Evolutionary conservation across 169 alveolate species (phyloP), one percentile per base, ranked within the genome.

Genomic region (Babesia caballi): DNA sequence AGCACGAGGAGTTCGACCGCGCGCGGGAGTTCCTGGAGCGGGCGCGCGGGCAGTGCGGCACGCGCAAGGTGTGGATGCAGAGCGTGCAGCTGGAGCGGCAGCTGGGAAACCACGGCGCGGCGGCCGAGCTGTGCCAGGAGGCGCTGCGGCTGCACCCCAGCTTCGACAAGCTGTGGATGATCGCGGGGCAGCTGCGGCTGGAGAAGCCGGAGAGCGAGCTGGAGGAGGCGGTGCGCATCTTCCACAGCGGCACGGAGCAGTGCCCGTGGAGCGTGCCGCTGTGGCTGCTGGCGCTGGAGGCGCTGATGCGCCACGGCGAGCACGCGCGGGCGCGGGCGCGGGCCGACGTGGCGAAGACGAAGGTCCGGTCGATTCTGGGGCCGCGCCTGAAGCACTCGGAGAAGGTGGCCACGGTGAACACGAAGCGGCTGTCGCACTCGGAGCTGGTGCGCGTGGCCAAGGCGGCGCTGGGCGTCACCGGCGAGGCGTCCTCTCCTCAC

Each of bases 81-180:
- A 91, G 96, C 3, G 91, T 94, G n/a, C 96, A 94, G 89, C 90
- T 94, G 44, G 97, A 93, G 83, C 59, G 97, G 12, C 91, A 93
- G 44, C 86, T 91, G 49, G 93, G 93, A 36, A 87, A 91, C 36
- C 85, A 89, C 69, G 68, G 50, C 17, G 87, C 69, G 17, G 96
- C 96, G 6, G 81, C 82, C 46, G 72, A 46, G 2, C 67, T 93
- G 9, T 87, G 86, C n/a, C 87, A 89, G 15, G 84, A 91, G 63
- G 96, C 95, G 8, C 65, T 91, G 21, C 58, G 90, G 58, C 72
- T 80, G 67, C 95, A 93, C 60, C 94, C 94, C 15, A 44, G 74
- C 75, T 93, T 87, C 46, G 95, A 92, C 28, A 94, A 95, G 78
- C 68, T 93, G 54, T 95, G 97, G 95, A 88, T 95, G 94, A 93